phyloP scores from a whole-genome alignment of 768 basidiomycete species.

The Coprinopsis strossmayeri region DNA sequence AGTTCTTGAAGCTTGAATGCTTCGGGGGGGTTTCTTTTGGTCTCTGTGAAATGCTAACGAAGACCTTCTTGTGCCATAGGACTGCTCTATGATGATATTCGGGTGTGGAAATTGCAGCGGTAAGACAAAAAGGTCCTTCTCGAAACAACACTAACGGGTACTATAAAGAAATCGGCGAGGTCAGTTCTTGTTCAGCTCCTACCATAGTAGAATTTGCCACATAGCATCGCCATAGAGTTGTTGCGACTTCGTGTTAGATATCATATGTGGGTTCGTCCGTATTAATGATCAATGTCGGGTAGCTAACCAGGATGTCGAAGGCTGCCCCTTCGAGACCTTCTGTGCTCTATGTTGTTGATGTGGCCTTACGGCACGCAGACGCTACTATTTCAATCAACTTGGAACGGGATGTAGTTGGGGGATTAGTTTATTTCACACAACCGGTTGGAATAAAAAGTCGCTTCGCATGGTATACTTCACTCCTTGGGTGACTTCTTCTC shows the following conservation, averaged over 20 bases:
- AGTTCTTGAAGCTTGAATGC: too few relatives aligned
- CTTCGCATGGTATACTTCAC: slow-evolving; percentile 31
- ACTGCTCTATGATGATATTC: background rate
- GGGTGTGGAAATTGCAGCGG: background rate
- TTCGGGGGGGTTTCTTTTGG: too few relatives aligned
- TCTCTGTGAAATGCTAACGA: too few relatives aligned
- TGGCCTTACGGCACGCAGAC: too few relatives aligned
- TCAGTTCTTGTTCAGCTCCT: too few relatives aligned
- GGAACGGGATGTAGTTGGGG: too few relatives aligned
- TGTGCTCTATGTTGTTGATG: background rate
- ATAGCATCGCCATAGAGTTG: too few relatives aligned
- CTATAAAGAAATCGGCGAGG: too few relatives aligned
- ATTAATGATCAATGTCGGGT: background rate
- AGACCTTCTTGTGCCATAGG: background rate
- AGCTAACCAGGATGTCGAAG: background rate
- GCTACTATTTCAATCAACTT: too few relatives aligned
- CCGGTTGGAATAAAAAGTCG: slow-evolving; percentile 32
- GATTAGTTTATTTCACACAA: too few relatives aligned
- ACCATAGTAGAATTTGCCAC: too few relatives aligned
- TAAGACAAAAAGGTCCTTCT: background rate
- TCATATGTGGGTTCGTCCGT: background rate
- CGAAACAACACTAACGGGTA: too few relatives aligned
- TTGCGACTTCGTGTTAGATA: background rate
- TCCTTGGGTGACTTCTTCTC: slow-evolving; percentile 27
- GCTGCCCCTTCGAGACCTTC: background rate